Base-by-base conservation (phyloP, 1,139 yeast species). In the Hansenula lynferdii region DNA sequence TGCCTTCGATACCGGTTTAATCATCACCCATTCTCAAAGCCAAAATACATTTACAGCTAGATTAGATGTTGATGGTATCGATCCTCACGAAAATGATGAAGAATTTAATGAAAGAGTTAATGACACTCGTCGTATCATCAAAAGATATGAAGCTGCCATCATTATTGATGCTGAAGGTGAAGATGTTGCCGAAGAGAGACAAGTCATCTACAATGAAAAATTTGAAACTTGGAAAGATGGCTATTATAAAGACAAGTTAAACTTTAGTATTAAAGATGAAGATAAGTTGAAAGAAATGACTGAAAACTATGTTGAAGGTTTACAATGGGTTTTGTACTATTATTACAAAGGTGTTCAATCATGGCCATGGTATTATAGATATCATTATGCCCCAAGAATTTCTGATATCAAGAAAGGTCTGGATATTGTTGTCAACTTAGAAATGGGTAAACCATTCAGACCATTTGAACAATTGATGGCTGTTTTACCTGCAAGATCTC, bases 381-480 rank as follows among this genome's bases (percentile, higher is more conserved):
- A 82, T 58, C 98, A 94, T 59, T 94, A 94, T 64, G 97, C 98
- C 0, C 99, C 99, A 16, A 89, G 92, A 69, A 97, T 97, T 0
- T 73, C 84, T 8, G 99, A 94, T 59, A 84, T 94, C 54, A 67
- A 62, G 5, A 75, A 79, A 36, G 63, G 89, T 32, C 70, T 74
- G 1, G 78, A 74, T 25, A 61, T 83, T 31, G 70, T 82, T 2
- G 70, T 90, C 34, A 62, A 67, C 29, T 90, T 92, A 56, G 70
- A 74, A 11, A 59, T 66, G 29, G 96, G 96, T 4, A 69, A 70
- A 42, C 98, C 99, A 7, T 90, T 92, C 61, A 64, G 78, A 49
- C 99, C 99, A 1, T 94, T 74, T 61, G 99, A 94, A 58, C 99
- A 94, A 64, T 75, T 94, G 53, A 90, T 94, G 97, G 84, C 96